phyloP scores from a whole-genome alignment of 768 basidiomycete genomes.

The Galerina marginata region DNA sequence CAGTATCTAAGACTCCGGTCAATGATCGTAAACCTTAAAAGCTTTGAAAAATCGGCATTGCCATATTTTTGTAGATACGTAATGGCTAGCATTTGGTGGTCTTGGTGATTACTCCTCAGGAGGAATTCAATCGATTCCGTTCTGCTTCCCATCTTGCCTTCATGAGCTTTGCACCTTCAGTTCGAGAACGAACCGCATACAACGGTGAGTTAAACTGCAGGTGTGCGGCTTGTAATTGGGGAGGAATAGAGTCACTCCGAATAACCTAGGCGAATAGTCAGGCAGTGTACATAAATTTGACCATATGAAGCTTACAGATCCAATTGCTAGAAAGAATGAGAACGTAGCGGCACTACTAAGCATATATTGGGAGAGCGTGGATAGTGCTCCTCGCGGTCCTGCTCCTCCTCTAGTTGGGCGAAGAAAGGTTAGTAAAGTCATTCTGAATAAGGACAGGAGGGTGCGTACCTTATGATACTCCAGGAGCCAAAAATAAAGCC shows the following conservation, averaged over 20 bases:
- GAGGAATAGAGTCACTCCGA: constrained; percentile 75
- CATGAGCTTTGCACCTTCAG: constrained; percentile 73
- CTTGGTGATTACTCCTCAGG: constrained; percentile 18
- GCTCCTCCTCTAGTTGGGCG: constrained; percentile 71
- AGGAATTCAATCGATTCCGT: constrained; percentile 37
- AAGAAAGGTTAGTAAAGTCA: constrained; percentile 6
- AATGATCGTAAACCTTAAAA: no score
- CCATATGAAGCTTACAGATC: constrained; percentile 63
- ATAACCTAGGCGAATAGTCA: constrained; percentile 67
- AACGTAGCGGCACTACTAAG: constrained; percentile 97
- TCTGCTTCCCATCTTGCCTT: constrained; percentile 79
- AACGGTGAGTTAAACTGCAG: constrained; percentile 61
- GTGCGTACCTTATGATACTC: constrained; percentile 82
- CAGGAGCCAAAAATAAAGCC: constrained; percentile 97
- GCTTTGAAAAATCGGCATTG: background rate
- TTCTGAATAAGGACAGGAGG: background rate
- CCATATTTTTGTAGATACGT: background rate
- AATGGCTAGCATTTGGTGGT: background rate
- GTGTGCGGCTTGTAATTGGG: constrained; percentile 68
- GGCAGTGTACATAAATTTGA: background rate
- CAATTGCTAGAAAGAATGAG: constrained; percentile 94
- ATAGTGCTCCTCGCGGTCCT: constrained; percentile 87
- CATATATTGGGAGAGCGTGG: constrained; percentile 98
- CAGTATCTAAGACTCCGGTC: no score
- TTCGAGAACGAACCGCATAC: constrained; percentile 58